Base-by-base conservation (phyloP, 345 rosid genomes). In the Hibiscus syriacus region DNA sequence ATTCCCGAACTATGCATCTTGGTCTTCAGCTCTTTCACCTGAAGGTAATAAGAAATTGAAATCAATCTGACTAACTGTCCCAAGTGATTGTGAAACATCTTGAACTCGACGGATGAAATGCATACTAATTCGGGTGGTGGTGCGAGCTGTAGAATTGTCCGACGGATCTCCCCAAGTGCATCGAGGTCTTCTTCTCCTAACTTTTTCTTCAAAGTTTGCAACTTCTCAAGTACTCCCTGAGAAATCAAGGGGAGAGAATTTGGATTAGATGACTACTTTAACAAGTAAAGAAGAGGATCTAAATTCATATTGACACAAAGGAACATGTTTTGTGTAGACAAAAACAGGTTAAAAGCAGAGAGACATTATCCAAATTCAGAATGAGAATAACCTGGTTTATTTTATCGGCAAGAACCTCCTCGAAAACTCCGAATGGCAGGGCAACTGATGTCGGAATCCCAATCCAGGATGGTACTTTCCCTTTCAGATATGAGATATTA, bases 361-460 rank as follows among this genome's bases (percentile, higher is more conserved):
- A 57, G 48, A 55, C 23, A 48, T 20, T 59, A 52, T 48, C 36
- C 50, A 54, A 68, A 64, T 59, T 70, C 50, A 64, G 74, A 72
- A 58, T 27, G 56, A 46, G 14, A 73, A 64, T 64, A 76, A 94
- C 99, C 96, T 82, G 48, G 81, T 94, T 94, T 29, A 68, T 66
- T 56, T 80, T 76, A 60, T 85, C 90, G 2, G 90, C 83, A 71
- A 94, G 84, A 76, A 88, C 97, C 81, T 84, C 84, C 87, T 94
- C 99, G 78, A 94, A 94, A 45, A 79, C 92, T 74, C 99, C 99
- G 81, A 94, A 94, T 12, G 99, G 99, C 69, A 94, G 72, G 46
- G 99, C 99, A 79, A 94, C 95, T 54, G 99, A 94, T 67, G 99
- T 89, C 26, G 99, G 99, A 77, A 94, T 85, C 58, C 93, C 97